These are phyloP conservation scores for Scedosporium boydii DNA, from an alignment of 2,329 filamentous ascomycete genomes.

Conservation along the genomic window DNA sequence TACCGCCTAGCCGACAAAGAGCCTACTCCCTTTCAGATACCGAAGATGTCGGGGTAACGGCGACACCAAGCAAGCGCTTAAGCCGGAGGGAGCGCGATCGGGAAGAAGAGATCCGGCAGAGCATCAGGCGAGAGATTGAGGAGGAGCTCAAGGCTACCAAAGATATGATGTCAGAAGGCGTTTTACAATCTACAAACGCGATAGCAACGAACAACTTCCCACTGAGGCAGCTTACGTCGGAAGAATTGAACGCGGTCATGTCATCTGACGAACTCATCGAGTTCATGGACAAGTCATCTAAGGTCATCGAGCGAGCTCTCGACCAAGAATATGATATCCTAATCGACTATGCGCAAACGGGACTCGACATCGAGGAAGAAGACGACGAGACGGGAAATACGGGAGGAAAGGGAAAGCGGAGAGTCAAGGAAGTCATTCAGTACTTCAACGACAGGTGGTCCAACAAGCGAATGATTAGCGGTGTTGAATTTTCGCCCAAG, in stretches of 20 bases:
- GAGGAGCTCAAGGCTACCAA: slow-evolving; percentile 75
- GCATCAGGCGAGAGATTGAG: slow-evolving; percentile 80
- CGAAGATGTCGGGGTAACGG: slow-evolving; percentile 46
- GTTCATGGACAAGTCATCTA: slow-evolving; percentile 91
- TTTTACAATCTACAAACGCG: slow-evolving; percentile 30
- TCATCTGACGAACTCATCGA: slow-evolving; percentile 89
- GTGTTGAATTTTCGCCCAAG: slow-evolving; percentile 91
- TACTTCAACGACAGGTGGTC: slow-evolving; percentile 95
- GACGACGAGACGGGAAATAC: slow-evolving; percentile 67
- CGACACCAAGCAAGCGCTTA: slow-evolving; percentile 60
- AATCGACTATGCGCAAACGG: slow-evolving; percentile 83
- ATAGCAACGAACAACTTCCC: slow-evolving; percentile 52
- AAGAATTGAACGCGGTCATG: slow-evolving; percentile 84
- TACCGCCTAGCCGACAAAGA: slow-evolving; percentile 41
- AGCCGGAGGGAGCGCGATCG: slow-evolving; percentile 72
- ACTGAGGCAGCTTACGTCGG: slow-evolving; percentile 65
- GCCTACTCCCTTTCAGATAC: slow-evolving; percentile 53
- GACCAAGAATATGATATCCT: slow-evolving; percentile 96
- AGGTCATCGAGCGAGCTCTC: slow-evolving; percentile 90
- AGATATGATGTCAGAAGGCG: slow-evolving; percentile 44
- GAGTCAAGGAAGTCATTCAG: slow-evolving; percentile 79
- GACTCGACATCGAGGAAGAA: slow-evolving; percentile 67
- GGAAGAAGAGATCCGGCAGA: slow-evolving; percentile 82
- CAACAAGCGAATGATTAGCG: slow-evolving; percentile 94
- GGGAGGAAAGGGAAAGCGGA: slow-evolving; percentile 60